Evolutionary conservation across 305 asterid genomes (phyloP), one percentile per base, ranked within the genome.

Genomic region (Fraxinus floribunda): DNA sequence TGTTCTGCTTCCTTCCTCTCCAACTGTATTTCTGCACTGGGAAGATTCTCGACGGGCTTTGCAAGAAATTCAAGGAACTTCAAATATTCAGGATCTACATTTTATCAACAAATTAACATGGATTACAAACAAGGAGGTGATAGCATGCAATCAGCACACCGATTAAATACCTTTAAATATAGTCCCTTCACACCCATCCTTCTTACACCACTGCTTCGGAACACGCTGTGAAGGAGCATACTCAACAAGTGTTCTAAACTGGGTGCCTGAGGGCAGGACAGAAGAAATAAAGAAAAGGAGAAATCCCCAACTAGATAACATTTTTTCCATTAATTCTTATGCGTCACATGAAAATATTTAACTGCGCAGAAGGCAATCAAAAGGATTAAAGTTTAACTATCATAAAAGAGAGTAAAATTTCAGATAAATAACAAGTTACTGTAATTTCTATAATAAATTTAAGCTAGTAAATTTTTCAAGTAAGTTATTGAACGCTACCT

Each of bases 1-100:
- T 95, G 94, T 83, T 93, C 97, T 81, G 98, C 97, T 90, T 94
- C 98, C 91, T 84, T 93, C 79, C 97, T 90, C 87, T 94, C 98
- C 92, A 94, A 88, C 80, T 94, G 98, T 85, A 94, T 91, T 90
- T 94, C 98, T 83, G 98, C 98, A 87, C 98, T 94, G 5, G 98
- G 98, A 81, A 94, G 98, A 90, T 90, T 89, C 93, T 93, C 98
- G 38, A 92, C 88, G 15, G 97, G 98, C 90, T 92, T 93, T 60
- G 94, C 88, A 77, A 94, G 85, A 88, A 87, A 84, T 88, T 94
- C 97, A 91, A 93, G 96, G 91, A 94, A 94, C 96, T 93, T 96
- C 93, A 92, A 79, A 90, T 93, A 93, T 86, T 94, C 97, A 86
- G 97, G 94, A 94, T 94, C 98, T 94, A 88, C 94, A 93, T 34